A percentile compares a stretch with the other conserved stretches of the same genome.
phyloP scores from a whole-genome alignment of 2,329 filamentous ascomycete species.

The Calonectria crousiana region DNA sequence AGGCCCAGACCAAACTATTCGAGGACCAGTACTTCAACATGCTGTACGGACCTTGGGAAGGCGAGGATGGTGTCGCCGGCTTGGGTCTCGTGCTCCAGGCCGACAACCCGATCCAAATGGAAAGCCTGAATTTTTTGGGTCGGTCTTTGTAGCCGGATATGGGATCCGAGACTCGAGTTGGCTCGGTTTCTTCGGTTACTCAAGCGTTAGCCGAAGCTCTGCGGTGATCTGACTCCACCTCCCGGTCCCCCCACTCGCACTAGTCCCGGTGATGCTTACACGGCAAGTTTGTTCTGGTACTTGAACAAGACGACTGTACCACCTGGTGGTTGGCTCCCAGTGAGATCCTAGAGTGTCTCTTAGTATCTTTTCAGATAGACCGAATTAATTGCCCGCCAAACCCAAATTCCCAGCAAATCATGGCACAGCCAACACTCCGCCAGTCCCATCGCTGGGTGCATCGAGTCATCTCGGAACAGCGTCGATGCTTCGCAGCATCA shows the following conservation, averaged over 20 bases:
- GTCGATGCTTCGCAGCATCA: slow-evolving; percentile 29
- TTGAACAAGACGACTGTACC: neutral
- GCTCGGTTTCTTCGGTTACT: slow-evolving; percentile 31
- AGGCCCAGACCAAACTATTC: slow-evolving; percentile 42
- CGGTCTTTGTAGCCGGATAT: slow-evolving; percentile 38
- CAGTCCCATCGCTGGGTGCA: slow-evolving; percentile 23
- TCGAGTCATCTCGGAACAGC: slow-evolving; percentile 22
- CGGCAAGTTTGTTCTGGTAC: neutral
- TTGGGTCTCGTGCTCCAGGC: slow-evolving; percentile 50
- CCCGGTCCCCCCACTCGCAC: slow-evolving; percentile 14
- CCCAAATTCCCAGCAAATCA: neutral
- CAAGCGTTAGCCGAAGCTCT: slow-evolving; percentile 21
- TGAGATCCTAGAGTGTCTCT: neutral
- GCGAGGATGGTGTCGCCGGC: slow-evolving; percentile 51
- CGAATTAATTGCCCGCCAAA: neutral
- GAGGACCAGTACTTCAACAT: slow-evolving; percentile 53
- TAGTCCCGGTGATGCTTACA: neutral
- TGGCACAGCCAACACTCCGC: slow-evolving; percentile 7
- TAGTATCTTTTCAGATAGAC: neutral
- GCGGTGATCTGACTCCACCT: neutral
- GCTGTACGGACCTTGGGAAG: slow-evolving; percentile 51
- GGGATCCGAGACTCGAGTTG: neutral
- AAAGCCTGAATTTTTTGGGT: slow-evolving; percentile 46
- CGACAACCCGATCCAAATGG: slow-evolving; percentile 46
- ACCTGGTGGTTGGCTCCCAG: neutral